Conservation (phyloP, 2,329 filamentous ascomycete genomes). For the Penicillium griseofulvum region DNA sequence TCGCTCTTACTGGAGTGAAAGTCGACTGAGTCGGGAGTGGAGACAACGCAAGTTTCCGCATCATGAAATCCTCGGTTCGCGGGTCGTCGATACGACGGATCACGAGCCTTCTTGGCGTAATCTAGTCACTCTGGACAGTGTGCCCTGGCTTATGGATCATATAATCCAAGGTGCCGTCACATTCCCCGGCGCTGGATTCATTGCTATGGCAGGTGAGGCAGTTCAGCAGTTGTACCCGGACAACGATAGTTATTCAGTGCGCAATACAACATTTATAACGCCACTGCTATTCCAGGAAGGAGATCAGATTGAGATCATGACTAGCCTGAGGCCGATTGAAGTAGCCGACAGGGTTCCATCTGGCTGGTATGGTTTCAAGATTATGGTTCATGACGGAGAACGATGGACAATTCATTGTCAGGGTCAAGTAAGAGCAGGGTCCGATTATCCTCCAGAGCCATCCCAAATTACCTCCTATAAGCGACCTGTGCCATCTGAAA, state of each 20-base stretch:
- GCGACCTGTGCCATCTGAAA: neutral
- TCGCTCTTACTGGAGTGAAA: conserved; percentile 22
- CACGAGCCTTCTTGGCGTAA: conserved; percentile 30
- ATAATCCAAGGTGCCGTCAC: conserved; percentile 19
- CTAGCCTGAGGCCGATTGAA: neutral
- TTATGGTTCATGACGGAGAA: conserved; percentile 1
- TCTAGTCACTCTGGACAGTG: conserved; percentile 22
- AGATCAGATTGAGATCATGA: neutral
- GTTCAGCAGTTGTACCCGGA: conserved; percentile 12
- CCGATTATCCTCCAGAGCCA: neutral
- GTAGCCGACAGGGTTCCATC: conserved; percentile 1
- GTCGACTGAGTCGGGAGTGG: conserved; percentile 12
- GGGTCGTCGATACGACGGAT: conserved; percentile 22
- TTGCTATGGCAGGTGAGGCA: conserved; percentile 26
- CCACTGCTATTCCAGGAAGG: conserved; percentile 9
- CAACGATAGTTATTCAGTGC: conserved; percentile 8
- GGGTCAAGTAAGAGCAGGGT: conserved; percentile 3
- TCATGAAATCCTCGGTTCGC: conserved; percentile 31
- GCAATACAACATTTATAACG: conserved; percentile 12
- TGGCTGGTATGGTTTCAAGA: conserved; percentile 1
- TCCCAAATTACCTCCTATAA: neutral
- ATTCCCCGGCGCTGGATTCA: conserved; percentile 27
- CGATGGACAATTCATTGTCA: conserved; percentile 1
- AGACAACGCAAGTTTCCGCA: conserved; percentile 24
- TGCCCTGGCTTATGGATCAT: conserved; percentile 34